These are phyloP conservation scores for Lavandula angustifolia DNA, from an alignment of 257 asterid genomes.

Conservation along the genomic window DNA sequence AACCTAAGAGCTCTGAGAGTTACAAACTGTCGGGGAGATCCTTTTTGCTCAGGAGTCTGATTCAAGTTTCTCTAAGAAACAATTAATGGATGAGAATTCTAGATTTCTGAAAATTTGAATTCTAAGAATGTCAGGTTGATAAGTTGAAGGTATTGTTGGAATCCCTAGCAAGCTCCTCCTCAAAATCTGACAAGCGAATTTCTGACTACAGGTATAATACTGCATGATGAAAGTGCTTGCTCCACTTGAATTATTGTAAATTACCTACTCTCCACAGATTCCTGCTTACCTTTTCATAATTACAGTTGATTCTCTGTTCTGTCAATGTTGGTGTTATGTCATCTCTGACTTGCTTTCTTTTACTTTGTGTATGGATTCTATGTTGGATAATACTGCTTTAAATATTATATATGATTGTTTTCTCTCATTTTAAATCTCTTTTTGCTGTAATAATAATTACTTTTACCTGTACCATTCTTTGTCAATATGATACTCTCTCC, in stretches of 20 bases:
- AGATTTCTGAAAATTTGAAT: constrained; percentile 30
- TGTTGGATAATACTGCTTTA: constrained; percentile 11
- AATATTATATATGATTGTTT: no score
- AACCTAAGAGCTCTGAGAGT: no score
- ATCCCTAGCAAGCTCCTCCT: constrained; percentile 82
- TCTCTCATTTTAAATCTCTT: no score
- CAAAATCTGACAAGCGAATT: constrained; percentile 88
- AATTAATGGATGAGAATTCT: constrained; percentile 2
- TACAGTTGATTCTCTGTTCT: background rate
- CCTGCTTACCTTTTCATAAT: constrained; percentile 6
- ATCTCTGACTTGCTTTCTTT: constrained; percentile 12
- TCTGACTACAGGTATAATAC: constrained; percentile 67
- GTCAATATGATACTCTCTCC: no score
- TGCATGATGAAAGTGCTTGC: constrained; percentile 19
- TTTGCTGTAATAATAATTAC: no score
- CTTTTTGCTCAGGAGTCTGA: no score
- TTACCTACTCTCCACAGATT: constrained; percentile 6
- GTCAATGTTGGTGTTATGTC: background rate
- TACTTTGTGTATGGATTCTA: background rate
- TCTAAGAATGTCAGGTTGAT: constrained; percentile 70
- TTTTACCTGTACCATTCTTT: no score
- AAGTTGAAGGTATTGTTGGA: constrained; percentile 88
- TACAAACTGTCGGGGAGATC: no score
- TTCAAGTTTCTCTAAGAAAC: constrained; percentile 22
- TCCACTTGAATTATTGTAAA: constrained; percentile 2